Evolutionary conservation across 75 land plant genomes (phyloP), one percentile per base, ranked within the genome.

Genomic region (Sequoiadendron giganteum): DNA sequence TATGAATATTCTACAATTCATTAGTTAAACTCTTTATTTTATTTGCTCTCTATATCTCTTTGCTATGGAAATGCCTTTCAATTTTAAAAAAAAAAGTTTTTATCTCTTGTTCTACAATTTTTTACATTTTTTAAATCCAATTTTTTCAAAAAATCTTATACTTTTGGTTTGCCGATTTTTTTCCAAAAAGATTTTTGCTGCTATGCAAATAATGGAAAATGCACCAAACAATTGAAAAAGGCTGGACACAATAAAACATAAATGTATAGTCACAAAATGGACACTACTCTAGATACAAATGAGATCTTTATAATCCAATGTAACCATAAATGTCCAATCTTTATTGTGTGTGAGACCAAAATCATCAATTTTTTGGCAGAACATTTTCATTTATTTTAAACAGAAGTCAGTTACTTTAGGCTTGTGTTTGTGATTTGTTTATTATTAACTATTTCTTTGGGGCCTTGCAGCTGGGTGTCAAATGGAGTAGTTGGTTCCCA

Each of bases 401-500:
- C 75, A 70, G 75, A 70, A 70, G 32, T 72, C 13, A 10, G 2
- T 10, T 10, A 2, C 14, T 32, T 32, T 34, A 34, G 38, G 45
- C 28, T 82, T 82, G 16, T 82, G 84, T 82, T 82, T 82, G 32
- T 25, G 49, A 82, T 47, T 43, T 82, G 38, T 25, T 75, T n/a
- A 13, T 45, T 45, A 47, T 45, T 45, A 52, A 82, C 2, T 47
- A 45, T 47, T 82, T 82, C 28, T 85, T 85, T 55, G 34, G 38
- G 86, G 68, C 39, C 34, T 55, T 90, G 47, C 91, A 98, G 99
- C 8, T 98, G 99, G 99, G 99, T 98, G 58, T 98, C 99, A 81
- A 98, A 96, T 95, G 99, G 99, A 49, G 97, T 97, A 82, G 99
- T 98, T 87, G 99, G 99, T 84, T 98, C 99, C 83, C 99, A 98